A percentile compares a stretch with the other conserved stretches of the same genome.
phyloP scores from a whole-genome alignment of 225 moss, liverwort and hornwort species.

The Bryoerythrophyllum caledonicum region DNA sequence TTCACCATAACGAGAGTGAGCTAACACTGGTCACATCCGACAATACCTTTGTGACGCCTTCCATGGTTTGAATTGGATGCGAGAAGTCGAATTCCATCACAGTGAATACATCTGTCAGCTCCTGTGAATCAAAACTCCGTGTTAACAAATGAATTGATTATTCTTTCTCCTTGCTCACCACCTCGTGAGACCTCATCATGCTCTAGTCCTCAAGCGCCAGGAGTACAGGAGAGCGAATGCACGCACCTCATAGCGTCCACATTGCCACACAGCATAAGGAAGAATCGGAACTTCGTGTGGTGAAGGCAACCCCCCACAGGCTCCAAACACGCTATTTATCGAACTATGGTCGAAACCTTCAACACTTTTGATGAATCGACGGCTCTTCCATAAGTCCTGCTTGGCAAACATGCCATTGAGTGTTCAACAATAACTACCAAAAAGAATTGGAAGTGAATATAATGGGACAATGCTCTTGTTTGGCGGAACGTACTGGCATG shows the following conservation, averaged over 20 bases:
- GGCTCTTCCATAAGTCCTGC: constrained; percentile 90
- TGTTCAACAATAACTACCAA: constrained; percentile 3
- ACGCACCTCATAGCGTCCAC: constrained; percentile 71
- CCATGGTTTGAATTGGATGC: constrained; percentile 46
- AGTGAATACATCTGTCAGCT: constrained; percentile 69
- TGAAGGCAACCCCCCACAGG: constrained; percentile 66
- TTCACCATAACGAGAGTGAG: constrained; percentile 7
- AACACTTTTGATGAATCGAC: constrained; percentile 52
- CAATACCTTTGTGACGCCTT: constrained; percentile 54
- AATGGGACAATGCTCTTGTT: background rate
- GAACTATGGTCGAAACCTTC: constrained; percentile 81
- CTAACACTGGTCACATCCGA: background rate
- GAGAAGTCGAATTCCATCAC: constrained; percentile 75
- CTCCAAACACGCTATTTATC: constrained; percentile 68
- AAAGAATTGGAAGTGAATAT: background rate
- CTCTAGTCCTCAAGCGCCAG: background rate
- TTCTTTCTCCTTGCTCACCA: background rate
- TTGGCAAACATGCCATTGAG: constrained; percentile 13
- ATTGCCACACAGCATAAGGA: constrained; percentile 82
- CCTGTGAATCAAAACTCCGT: constrained; percentile 39
- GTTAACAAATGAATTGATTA: background rate
- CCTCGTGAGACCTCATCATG: constrained; percentile 6
- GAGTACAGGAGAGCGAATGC: background rate
- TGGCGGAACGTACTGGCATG: constrained; percentile 57
- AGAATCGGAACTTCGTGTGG: constrained; percentile 67